Conservation (phyloP, 2,329 filamentous ascomycete species). For the Cladosporium sphaerospermum region DNA sequence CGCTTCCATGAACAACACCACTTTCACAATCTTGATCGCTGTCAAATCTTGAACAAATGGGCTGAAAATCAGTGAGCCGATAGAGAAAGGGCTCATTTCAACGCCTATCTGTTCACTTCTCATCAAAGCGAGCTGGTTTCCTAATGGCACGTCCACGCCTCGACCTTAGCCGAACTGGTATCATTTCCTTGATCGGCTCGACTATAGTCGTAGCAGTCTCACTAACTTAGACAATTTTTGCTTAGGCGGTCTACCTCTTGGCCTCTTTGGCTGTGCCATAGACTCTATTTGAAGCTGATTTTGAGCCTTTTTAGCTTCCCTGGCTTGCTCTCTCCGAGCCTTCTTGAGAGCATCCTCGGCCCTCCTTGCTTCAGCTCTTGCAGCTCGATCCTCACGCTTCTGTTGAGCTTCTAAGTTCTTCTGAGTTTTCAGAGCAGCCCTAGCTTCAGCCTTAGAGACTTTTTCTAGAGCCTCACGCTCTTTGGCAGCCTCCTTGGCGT, state of each 20-base stretch:
- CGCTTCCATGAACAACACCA: too few species aligned
- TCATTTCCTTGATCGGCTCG: too few species aligned
- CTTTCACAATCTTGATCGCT: too few species aligned
- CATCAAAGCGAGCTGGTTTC: too few species aligned
- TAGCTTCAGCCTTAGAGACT: background rate
- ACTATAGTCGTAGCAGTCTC: too few species aligned
- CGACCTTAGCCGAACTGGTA: too few species aligned
- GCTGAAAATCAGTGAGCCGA: too few species aligned
- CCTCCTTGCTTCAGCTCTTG: background rate
- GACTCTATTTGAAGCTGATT: background rate
- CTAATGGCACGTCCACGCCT: too few species aligned
- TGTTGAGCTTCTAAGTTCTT: background rate
- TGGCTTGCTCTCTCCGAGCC: background rate
- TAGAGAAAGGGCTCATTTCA: too few species aligned
- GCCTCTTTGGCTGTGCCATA: background rate
- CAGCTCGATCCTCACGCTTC: background rate
- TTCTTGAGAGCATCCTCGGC: background rate
- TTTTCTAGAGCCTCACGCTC: background rate
- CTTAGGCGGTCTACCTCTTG: background rate
- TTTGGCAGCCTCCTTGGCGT: background rate
- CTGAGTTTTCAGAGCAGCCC: background rate
- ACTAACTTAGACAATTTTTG: too few species aligned
- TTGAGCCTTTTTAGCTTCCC: background rate
- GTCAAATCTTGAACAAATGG: too few species aligned
- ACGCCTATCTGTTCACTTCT: too few species aligned